Base-by-base conservation (phyloP, 108 stramenopile genomes). In the Pseudonitzschia pungens region DNA sequence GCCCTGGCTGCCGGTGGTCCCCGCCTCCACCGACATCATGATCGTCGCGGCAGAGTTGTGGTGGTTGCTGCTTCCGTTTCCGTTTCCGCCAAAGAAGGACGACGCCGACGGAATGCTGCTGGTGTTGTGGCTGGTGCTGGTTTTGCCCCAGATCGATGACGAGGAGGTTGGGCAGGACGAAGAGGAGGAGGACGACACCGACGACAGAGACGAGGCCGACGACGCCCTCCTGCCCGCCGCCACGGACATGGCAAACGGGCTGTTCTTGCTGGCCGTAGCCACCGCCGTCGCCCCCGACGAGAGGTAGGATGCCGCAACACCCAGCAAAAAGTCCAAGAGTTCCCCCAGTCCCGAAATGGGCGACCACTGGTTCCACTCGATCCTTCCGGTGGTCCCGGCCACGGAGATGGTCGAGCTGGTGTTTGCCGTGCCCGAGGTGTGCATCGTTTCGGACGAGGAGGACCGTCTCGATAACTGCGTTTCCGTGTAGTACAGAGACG, bases 281-380 rank as follows among this genome's bases (percentile, higher is more conserved):
- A 5, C 40, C n/a, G 60, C 12, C 27, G 60, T 27, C 15, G 33
- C 20, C 32, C 0, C 20, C 32, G 60, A 40, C 14, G 32, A 33
- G 3, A 18, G 32, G 16, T 48, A 12, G 32, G 43, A 21, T 51
- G 57, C 41, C 16, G 51, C 48, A 0, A 27, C 36, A n/a, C 50
- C 43, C 20, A 76, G 31, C n/a, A 76, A 22, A 76, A 89, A 87
- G 26, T 83, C 78, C 21, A 89, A 28, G 55, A 89, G 76, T 52
- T 89, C 84, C 57, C 83, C 82, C 55, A 89, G 71, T 12, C 77
- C 71, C 21, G 73, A 71, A 9, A 87, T 65, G 0, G 88, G 88
- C 24, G 86, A 81, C 88, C 88, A 87, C 1, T 81, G 32, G 36
- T 81, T 70, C 66, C 73, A 89, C 33, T 81, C 63, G 4, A 86